Base-by-base conservation (phyloP, 2,329 filamentous ascomycete genomes). In the Exophiala sideris region DNA sequence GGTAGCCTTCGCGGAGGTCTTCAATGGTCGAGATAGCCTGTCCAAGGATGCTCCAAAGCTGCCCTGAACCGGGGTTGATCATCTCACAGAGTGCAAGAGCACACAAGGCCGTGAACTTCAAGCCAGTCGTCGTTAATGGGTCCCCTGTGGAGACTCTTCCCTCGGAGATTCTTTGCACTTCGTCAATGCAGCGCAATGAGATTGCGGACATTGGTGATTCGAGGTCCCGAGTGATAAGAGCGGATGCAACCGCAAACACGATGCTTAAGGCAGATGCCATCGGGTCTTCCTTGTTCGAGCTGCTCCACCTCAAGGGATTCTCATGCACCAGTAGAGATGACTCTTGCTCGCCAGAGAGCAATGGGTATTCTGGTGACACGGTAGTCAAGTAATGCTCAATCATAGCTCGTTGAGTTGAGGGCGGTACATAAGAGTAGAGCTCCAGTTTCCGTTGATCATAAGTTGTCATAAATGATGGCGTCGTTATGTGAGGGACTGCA, bases 11-110 rank as follows among this genome's bases (percentile, higher is more conserved):
- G 3, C 44, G 42, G 29, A 56, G 48, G 45, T 56, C 53, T 48
- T 56, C 48, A 34, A 56, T 34, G 10, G 39, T 48, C 32, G 53
- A 48, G 12, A n/a, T 29, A 20, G 53, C 53, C 20, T 42, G 48
- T 40, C 53, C 53, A 9, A 56, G 32, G 9, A 56, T 38, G 36
- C 52, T 48, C 53, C 53, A 56, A 9, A 56, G 40, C 21, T 56
- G 53, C 9, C 48, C 53, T 3, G 48, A 56, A 4, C 9, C 20
- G 18, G 53, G 53, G 38, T 14, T 21, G 42, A 56, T 56, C 16
- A 51, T 12, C 20, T 56, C 53, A 20, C 44, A 51, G 21, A 56
- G 32, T 9, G 53, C 48, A 33, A 56, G 53, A 6, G 48, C 53
- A 48, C 53, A 52, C 33, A 56, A 32, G 18, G 53, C 53, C 12